phyloP scores from a whole-genome alignment of 768 basidiomycete genomes.

The Hemileccinum rubropunctum region DNA sequence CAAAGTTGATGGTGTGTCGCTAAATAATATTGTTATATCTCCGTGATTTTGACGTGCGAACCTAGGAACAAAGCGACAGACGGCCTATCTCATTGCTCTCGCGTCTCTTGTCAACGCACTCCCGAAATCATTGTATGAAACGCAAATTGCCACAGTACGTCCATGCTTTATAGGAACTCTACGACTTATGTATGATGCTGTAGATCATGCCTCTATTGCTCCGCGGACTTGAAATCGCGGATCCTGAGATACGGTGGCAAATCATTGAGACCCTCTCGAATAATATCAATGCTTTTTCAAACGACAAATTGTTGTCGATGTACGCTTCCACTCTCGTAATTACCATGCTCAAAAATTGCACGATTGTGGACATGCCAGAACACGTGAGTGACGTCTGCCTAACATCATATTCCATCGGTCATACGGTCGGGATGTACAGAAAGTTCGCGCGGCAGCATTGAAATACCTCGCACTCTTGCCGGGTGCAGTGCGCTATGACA shows the following conservation, averaged over 20 bases:
- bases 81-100: conserved; percentile 78
- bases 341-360: conserved; percentile 67
- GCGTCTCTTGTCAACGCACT: conserved; percentile 77
- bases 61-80: conserved; percentile 52
- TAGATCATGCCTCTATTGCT: conserved; percentile 89
- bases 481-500: conserved; percentile 71
- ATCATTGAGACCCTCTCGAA: conserved; percentile 78
- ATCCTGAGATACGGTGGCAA: conserved; percentile 68
- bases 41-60: not conserved
- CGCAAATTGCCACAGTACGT: conserved; percentile 62
- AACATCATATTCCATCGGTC: not conserved
- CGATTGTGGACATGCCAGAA: conserved; percentile 48
- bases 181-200: not conserved
- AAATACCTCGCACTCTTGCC: conserved; percentile 74
- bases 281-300: conserved; percentile 59
- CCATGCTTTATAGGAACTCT: not conserved
- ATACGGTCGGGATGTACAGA: conserved; percentile 40
- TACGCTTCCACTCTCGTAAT: conserved; percentile 71
- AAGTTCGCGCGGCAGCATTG: conserved; percentile 73
- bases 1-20: conserved; percentile 46
- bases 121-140: conserved; percentile 69
- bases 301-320: conserved; percentile 53
- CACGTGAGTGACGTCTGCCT: conserved; percentile 41
- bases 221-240: conserved; percentile 76
- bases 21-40: not conserved